A percentile compares a stretch with the other conserved stretches of the same genome.
phyloP scores from a whole-genome alignment of 148 eudicot genomes.

The Selenicereus undatus region DNA sequence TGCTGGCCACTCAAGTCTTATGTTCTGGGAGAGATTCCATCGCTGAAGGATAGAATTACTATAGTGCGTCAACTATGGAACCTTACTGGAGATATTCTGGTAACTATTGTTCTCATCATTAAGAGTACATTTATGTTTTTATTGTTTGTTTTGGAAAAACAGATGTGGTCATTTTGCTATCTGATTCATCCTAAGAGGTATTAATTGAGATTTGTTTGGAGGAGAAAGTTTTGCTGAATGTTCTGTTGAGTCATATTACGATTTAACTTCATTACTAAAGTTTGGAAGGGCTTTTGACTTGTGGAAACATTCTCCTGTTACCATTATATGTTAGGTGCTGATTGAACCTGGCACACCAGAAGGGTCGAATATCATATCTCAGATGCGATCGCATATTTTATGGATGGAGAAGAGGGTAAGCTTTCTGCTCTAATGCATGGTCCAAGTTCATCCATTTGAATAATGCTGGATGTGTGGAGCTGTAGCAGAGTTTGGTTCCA shows the following conservation, averaged over 20 bases:
- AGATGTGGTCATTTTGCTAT: slow-evolving; percentile 3
- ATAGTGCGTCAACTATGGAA: slow-evolving; percentile 90
- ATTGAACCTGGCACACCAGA: slow-evolving; percentile 97
- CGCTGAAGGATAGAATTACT: slow-evolving; percentile 77
- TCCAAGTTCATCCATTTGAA: neutral
- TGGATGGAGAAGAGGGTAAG: slow-evolving; percentile 99
- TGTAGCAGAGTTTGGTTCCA: neutral
- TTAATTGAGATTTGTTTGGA: neutral
- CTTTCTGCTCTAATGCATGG: neutral
- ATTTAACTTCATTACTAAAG: neutral
- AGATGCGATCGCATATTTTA: slow-evolving; percentile 87
- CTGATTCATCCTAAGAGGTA: neutral
- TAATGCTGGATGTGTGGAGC: neutral
- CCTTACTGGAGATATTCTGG: slow-evolving; percentile 80
- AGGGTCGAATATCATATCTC: slow-evolving; percentile 84
- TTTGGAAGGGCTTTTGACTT: neutral
- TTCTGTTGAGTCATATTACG: neutral
- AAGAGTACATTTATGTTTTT: neutral
- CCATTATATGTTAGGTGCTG: slow-evolving; percentile 49
- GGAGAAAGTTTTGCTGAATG: neutral
- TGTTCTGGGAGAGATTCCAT: slow-evolving; percentile 97
- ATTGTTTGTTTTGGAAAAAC: neutral
- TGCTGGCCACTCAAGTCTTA: slow-evolving; percentile 56
- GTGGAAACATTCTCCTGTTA: neutral
- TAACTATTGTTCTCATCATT: slow-evolving; percentile 26